These are phyloP conservation scores for Spiromastix sp. DNA, from an alignment of 2,329 filamentous ascomycete species.

Conservation along the genomic window DNA sequence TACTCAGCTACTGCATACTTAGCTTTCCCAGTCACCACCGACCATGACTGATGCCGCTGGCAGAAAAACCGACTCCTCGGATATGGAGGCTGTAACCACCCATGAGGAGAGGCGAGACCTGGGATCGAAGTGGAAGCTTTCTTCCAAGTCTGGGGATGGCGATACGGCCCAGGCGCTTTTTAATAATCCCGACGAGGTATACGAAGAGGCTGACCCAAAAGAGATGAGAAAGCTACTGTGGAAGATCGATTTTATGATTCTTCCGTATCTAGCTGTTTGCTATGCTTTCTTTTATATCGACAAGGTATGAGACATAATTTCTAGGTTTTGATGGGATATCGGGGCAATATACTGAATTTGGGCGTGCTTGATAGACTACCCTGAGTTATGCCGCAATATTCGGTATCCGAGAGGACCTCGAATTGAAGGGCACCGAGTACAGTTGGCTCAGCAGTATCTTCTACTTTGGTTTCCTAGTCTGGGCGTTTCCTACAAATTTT, in stretches of 20 bases:
- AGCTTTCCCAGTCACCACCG: too few relatives aligned
- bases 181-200: conserved; percentile 36
- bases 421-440: conserved; percentile 49
- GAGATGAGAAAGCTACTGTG: conserved; percentile 40
- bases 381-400: conserved; percentile 56
- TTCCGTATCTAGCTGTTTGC: conserved; percentile 46
- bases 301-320: conserved; percentile 19
- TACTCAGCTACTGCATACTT: too few relatives aligned
- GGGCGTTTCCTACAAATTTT: conserved; percentile 46
- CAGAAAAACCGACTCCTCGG: neutral
- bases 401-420: conserved; percentile 49
- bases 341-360: neutral
- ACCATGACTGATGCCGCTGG: too few relatives aligned
- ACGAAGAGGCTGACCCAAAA: conserved; percentile 35
- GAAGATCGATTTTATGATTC: conserved; percentile 50
- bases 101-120: conserved; percentile 20
- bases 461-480: conserved; percentile 46
- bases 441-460: conserved; percentile 47
- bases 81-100: conserved; percentile 4
- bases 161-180: conserved; percentile 45
- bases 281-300: conserved; percentile 45
- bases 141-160: conserved; percentile 27
- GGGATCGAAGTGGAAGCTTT: conserved; percentile 19
- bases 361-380: conserved; percentile 34
- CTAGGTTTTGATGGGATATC: neutral